phyloP scores from a whole-genome alignment of 2,329 filamentous ascomycete genomes.

The Fusarium siculi region DNA sequence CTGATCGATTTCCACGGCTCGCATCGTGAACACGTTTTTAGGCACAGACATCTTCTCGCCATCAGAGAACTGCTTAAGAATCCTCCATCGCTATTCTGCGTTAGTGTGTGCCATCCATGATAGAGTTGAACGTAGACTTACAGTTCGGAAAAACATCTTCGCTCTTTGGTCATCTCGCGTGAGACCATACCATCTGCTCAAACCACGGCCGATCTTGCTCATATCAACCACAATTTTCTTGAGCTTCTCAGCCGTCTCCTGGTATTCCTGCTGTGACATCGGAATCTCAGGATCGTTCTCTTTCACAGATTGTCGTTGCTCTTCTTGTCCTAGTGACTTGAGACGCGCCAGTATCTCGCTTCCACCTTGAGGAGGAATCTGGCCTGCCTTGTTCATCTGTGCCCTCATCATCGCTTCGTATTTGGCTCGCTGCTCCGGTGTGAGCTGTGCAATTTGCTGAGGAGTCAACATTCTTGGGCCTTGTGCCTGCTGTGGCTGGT shows the following conservation, averaged over 20 bases:
- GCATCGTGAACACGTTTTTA: slow-evolving; percentile 63
- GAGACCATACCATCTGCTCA: slow-evolving; percentile 60
- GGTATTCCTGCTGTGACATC: slow-evolving; percentile 58
- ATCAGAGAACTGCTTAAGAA: slow-evolving; percentile 65
- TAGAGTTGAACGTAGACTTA: slow-evolving; percentile 49
- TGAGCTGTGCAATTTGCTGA: slow-evolving; percentile 53
- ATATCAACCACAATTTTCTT: slow-evolving; percentile 55
- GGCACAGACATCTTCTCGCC: slow-evolving; percentile 57
- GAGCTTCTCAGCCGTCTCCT: slow-evolving; percentile 58
- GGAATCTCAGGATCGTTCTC: slow-evolving; percentile 58
- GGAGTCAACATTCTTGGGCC: slow-evolving; percentile 43
- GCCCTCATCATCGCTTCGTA: slow-evolving; percentile 54
- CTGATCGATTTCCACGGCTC: slow-evolving; percentile 61
- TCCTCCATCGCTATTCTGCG: slow-evolving; percentile 59
- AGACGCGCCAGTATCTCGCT: slow-evolving; percentile 48
- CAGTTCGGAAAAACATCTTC: slow-evolving; percentile 63
- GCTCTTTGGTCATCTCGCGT: slow-evolving; percentile 62
- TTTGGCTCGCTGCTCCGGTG: slow-evolving; percentile 57
- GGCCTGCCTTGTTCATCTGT: slow-evolving; percentile 42
- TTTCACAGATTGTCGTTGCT: slow-evolving; percentile 51
- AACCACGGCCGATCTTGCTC: slow-evolving; percentile 55
- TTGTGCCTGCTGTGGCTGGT: slow-evolving; percentile 29
- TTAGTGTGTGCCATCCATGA: slow-evolving; percentile 45
- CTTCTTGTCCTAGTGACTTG: slow-evolving; percentile 53
- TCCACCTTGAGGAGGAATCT: slow-evolving; percentile 26